Percentiles rank a stretch among this genome's conserved stretches.
Evolutionary conservation across 2,329 filamentous ascomycete species (phyloP).

Genomic region (Rasamsonia emersonii): DNA sequence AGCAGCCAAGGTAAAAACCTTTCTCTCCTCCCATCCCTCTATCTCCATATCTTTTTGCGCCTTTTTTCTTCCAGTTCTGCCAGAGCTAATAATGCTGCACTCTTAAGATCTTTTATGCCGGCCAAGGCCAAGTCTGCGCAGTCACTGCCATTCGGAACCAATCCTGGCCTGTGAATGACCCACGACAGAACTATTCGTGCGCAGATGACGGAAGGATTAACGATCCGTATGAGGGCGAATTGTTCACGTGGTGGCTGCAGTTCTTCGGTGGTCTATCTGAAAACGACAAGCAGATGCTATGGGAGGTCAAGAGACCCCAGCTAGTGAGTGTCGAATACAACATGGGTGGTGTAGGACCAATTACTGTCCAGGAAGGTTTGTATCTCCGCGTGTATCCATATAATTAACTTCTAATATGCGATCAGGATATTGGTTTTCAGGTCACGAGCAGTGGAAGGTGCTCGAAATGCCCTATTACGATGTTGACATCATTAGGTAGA

Average conservation of each 20-base stretch:
- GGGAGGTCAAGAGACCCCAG: conserved; percentile 32
- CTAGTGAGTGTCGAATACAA: conserved; percentile 30
- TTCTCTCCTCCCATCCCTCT: background rate
- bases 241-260: conserved; percentile 35
- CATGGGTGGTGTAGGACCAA: conserved; percentile 28
- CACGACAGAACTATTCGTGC: conserved; percentile 26
- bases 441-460: conserved; percentile 36
- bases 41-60: too few relatives aligned
- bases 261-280: conserved; percentile 28
- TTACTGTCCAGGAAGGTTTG: conserved; percentile 36
- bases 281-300: conserved; percentile 27
- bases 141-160: conserved; percentile 31
- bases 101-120: conserved; percentile 33
- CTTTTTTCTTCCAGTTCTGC: too few relatives aligned
- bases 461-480: conserved; percentile 38
- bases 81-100: too few relatives aligned
- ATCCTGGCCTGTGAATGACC: conserved; percentile 19
- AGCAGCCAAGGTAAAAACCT: conserved; percentile 18
- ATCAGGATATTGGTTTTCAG: conserved; percentile 33
- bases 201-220: conserved; percentile 28
- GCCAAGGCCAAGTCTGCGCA: conserved; percentile 32
- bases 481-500: conserved; percentile 30
- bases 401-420: too few relatives aligned
- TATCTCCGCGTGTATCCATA: too few relatives aligned
- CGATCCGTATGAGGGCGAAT: conserved; percentile 38